Conservation (phyloP, 192 early-diverging fungal genomes). For the Chytriomyces confervae region DNA sequence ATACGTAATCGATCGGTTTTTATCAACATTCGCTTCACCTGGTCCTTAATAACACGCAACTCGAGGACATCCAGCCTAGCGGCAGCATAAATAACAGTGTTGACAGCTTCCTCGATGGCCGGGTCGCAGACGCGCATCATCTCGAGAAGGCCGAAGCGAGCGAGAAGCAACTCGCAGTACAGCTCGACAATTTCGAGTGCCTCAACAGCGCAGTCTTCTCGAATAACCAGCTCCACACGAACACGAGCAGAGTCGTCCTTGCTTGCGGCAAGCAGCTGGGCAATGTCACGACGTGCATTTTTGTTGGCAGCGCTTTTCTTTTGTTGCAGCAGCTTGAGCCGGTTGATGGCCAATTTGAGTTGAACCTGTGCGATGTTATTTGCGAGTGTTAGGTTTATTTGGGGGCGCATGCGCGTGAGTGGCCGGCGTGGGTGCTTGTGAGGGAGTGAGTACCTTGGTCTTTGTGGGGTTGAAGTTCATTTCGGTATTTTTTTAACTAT, state of each 20-base stretch:
- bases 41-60: slow-evolving; percentile 70
- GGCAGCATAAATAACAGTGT: slow-evolving; percentile 91
- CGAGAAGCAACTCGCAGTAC: slow-evolving; percentile 84
- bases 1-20: too few species aligned
- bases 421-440: background rate
- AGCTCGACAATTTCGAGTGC: slow-evolving; percentile 93
- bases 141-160: slow-evolving; percentile 88
- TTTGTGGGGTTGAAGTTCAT: slow-evolving; percentile 13
- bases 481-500: too few species aligned
- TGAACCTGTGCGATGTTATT: slow-evolving; percentile 65
- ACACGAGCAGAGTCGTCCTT: slow-evolving; percentile 89
- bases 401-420: background rate
- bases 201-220: slow-evolving; percentile 92
- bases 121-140: slow-evolving; percentile 79
- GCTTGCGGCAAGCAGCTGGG: slow-evolving; percentile 74
- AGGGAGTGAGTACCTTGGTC: slow-evolving; percentile 1
- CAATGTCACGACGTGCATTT: slow-evolving; percentile 82
- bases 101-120: slow-evolving; percentile 84
- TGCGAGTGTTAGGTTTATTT: background rate
- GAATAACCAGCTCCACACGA: slow-evolving; percentile 89
- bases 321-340: slow-evolving; percentile 85
- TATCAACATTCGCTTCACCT: slow-evolving; percentile 22
- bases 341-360: slow-evolving; percentile 84
- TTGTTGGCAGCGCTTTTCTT: slow-evolving; percentile 82
- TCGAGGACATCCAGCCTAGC: slow-evolving; percentile 86